phyloP scores from a whole-genome alignment of 1,284 basidiomycete species.

The Retiboletus flavoniger region DNA sequence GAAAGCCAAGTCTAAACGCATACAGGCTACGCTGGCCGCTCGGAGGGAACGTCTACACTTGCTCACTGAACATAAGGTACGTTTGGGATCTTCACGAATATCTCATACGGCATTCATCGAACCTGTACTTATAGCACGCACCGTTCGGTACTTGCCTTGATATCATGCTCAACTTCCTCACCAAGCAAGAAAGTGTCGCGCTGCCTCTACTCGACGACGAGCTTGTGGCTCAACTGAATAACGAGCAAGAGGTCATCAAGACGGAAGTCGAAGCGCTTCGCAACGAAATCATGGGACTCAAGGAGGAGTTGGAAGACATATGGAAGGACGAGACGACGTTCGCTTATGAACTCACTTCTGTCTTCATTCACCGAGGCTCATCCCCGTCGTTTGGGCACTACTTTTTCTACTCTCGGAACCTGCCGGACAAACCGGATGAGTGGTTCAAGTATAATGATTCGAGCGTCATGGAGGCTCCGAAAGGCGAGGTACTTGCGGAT shows the following conservation, averaged over 20 bases:
- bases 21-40: constrained; percentile 64
- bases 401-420: constrained; percentile 83
- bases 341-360: constrained; percentile 90
- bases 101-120: background rate
- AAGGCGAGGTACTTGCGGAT: constrained; percentile 75
- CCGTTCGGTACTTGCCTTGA: constrained; percentile 55
- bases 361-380: constrained; percentile 93
- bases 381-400: constrained; percentile 85
- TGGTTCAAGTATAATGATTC: constrained; percentile 98
- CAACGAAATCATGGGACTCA: constrained; percentile 53
- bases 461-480: constrained; percentile 69
- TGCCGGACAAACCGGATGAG: constrained; percentile 71
- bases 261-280: constrained; percentile 66
- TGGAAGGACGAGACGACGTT: constrained; percentile 73
- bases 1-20: constrained; percentile 64
- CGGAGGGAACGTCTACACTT: constrained; percentile 66
- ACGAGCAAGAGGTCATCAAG: constrained; percentile 54
- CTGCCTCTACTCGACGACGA: constrained; percentile 55
- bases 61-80: constrained; percentile 69
- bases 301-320: constrained; percentile 69
- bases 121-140: constrained; percentile 44
- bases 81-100: constrained; percentile 23
- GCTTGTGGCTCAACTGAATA: constrained; percentile 48
- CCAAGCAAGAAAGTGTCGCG: constrained; percentile 41
- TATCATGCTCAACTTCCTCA: constrained; percentile 55